Base-by-base conservation (phyloP, 2,329 filamentous ascomycete genomes). In the Lachnellula occidentalis region DNA sequence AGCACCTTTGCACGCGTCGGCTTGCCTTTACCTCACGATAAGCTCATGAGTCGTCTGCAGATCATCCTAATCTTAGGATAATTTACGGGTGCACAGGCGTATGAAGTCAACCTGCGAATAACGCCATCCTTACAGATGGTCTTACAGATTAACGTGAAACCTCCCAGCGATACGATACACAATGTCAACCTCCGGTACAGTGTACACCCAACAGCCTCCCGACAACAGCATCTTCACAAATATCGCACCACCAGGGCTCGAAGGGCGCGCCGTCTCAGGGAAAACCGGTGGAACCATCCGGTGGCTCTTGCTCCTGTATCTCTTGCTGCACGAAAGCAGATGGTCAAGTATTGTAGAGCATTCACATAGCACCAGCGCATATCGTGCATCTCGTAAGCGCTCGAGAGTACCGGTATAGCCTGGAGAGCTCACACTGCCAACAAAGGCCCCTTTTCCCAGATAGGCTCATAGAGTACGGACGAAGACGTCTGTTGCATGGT, bases 1-100 rank as follows among this genome's bases (percentile, higher is more conserved):
- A 54, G 56, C 50, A 43, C 54, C 50, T 27, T 50, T 45, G 24
- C 43, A 48, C 58, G 58, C 48, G 31, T 58, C 48, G 41, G 54
- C 27, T 54, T 56, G 34, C 50, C 56, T 36, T 43, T 39, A 31
- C 24, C 37, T 47, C 50, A 17, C 50, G 55, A 61, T 59, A 60
- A 59, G 58, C 60, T 55, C 50, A 43, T 34, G 48, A 50, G 47
- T 53, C 57, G 21, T 50, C 36, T 22, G 53, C 43, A 36, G 50
- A 58, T 58, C 55, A 47, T 39, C 27, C 42, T 36, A 51, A 51
- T 46, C 17, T 51, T 43, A 46, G 21, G 24, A 12, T 17, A 12
- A 31, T 37, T 45, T 46, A 34, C 42, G 42, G 48, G 27, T 48
- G 19, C 47, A 21, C 47, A 51, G 41, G 41, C 50, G 50, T 51